These are phyloP conservation scores for Aspergillus bombycis DNA, from an alignment of 2,329 filamentous ascomycete species.

Conservation along the genomic window DNA sequence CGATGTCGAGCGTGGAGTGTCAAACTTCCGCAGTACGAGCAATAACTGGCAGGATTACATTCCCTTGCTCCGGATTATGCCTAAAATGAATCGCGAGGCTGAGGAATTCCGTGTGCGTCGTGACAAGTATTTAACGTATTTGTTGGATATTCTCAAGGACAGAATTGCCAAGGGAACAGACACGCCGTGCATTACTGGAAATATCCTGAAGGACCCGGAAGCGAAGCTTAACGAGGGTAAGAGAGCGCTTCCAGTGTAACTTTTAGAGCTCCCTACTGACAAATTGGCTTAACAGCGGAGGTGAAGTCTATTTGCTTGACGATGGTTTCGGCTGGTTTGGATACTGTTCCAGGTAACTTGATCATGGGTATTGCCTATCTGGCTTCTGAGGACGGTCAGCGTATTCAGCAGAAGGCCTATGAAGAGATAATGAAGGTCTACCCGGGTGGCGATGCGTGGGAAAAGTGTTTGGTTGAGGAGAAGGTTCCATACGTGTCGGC, in stretches of 20 bases:
- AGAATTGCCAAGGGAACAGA: constrained; percentile 65
- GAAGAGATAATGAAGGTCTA: constrained; percentile 72
- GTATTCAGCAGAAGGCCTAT: constrained; percentile 71
- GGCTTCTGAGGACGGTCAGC: constrained; percentile 67
- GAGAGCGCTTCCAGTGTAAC: constrained; percentile 6
- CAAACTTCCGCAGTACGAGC: constrained; percentile 75
- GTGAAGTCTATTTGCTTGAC: constrained; percentile 80
- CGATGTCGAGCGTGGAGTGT: constrained; percentile 73
- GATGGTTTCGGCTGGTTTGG: constrained; percentile 79
- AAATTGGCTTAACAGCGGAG: constrained; percentile 57
- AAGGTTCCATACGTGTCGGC: constrained; percentile 78
- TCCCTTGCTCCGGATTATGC: constrained; percentile 69
- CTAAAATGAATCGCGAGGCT: constrained; percentile 65
- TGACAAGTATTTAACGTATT: constrained; percentile 65
- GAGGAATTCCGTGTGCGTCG: constrained; percentile 68
- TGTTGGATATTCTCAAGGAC: constrained; percentile 64
- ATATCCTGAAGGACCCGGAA: constrained; percentile 71
- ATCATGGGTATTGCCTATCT: constrained; percentile 80
- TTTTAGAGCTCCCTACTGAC: constrained; percentile 37
- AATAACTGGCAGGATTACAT: constrained; percentile 88
- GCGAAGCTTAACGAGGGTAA: constrained; percentile 69
- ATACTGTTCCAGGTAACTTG: constrained; percentile 78
- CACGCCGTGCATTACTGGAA: constrained; percentile 69
- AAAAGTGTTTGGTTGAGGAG: constrained; percentile 71
- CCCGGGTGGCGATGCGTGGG: constrained; percentile 75